Base-by-base conservation (phyloP, 148 eudicot species). In the Fagopyrum homotropicum region DNA sequence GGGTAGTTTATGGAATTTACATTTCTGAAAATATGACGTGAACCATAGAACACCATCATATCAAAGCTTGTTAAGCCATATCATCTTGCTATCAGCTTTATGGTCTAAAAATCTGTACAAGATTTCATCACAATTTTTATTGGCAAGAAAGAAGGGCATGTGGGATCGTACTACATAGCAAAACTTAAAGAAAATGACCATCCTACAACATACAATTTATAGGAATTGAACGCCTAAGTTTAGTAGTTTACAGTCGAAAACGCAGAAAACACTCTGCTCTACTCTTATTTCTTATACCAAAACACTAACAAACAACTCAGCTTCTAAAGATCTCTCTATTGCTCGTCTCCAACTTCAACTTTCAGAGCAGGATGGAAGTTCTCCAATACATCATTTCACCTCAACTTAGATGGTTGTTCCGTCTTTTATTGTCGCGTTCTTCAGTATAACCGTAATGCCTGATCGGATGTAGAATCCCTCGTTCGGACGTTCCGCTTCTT, bases 381-480 rank as follows among this genome's bases (percentile, higher is more conserved):
- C 14, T 2, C 52, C 12, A 12, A 40, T 61, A 10, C 40, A 30
- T 12, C 15, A 43, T 66, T 10, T 49, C 52, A 49, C 40, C 40
- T 35, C 1, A 12, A 78, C 78, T 83, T 83, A 94, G 57, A 94
- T 81, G 75, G 87, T 74, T 1, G 92, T 79, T 63, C 96, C 96
- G 57, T 94, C 96, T 82, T 82, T 83, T 57, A 94, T 88, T 52
- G 93, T 91, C 55, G 96, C 91, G 22, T 90, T 94, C 91, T 94
- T 91, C 52, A 87, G 80, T 22, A 90, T 83, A 56, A 94, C 83
- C 4, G 92, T 86, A 75, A 94, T 94, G 68, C 96, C 97, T 8
- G 93, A 92, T 75, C 96, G 84, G 22, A 94, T 92, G 84, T 94
- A 94, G 78, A 94, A 90, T 43, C 98, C 97, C 59, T 91, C 96